These are phyloP conservation scores for Jaapia argillacea DNA, from an alignment of 768 basidiomycete species.

Conservation along the genomic window DNA sequence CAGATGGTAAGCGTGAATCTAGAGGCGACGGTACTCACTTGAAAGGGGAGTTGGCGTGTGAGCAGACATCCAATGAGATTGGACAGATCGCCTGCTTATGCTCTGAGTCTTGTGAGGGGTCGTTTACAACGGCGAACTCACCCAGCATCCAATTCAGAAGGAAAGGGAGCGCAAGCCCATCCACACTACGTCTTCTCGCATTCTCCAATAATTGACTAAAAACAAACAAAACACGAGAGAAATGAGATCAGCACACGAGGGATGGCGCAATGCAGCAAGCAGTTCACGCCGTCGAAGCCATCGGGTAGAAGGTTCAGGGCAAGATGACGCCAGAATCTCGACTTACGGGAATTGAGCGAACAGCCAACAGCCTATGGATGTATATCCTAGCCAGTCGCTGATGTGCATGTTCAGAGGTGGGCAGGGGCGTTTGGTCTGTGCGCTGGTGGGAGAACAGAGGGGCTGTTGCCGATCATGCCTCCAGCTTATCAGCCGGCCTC, in stretches of 20 bases:
- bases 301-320: too few relatives aligned
- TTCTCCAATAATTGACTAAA: slow-evolving; percentile 81
- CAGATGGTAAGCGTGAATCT: slow-evolving; percentile 4
- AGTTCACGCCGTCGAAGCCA: too few relatives aligned
- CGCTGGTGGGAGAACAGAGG: too few relatives aligned
- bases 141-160: slow-evolving; percentile 89
- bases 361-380: slow-evolving; percentile 73
- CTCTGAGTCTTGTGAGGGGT: background rate
- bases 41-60: slow-evolving; percentile 91
- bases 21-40: slow-evolving; percentile 38
- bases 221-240: too few relatives aligned
- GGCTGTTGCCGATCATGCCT: too few relatives aligned
- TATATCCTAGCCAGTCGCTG: slow-evolving; percentile 61
- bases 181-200: slow-evolving; percentile 62
- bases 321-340: too few relatives aligned
- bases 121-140: slow-evolving; percentile 22
- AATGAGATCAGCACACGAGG: too few relatives aligned
- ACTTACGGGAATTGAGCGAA: slow-evolving; percentile 86
- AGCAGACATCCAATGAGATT: slow-evolving; percentile 89
- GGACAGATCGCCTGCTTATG: slow-evolving; percentile 71
- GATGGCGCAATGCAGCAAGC: too few relatives aligned
- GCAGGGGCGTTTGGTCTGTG: too few relatives aligned
- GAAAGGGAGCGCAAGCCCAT: slow-evolving; percentile 89
- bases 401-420: slow-evolving; percentile 12
- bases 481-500: too few relatives aligned